Evolutionary conservation across 169 alveolate genomes (phyloP).

Genomic region (Plasmodium sp.): DNA sequence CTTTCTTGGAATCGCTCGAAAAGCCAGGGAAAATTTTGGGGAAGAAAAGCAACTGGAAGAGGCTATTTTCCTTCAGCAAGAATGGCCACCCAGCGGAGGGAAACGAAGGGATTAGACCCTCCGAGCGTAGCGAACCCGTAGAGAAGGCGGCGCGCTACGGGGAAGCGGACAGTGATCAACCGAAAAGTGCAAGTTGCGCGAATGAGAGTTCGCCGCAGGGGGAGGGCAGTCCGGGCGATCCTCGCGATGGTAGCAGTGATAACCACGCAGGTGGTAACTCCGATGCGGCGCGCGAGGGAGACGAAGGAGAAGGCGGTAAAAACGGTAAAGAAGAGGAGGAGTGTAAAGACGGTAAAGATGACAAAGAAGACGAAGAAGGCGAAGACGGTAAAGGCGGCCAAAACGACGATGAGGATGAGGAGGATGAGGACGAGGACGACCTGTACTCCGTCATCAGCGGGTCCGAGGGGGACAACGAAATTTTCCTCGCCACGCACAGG

Average conservation of each 20-base stretch:
- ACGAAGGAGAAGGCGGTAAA: neutral
- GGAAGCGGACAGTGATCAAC: neutral
- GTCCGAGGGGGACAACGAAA: constrained; percentile 11
- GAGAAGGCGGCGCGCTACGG: neutral
- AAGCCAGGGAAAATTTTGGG: neutral
- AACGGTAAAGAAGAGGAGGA: neutral
- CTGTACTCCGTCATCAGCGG: constrained; percentile 67
- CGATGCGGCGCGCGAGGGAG: neutral
- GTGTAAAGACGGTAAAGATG: neutral
- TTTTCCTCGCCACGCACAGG: neutral
- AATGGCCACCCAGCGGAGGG: neutral
- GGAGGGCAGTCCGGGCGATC: neutral
- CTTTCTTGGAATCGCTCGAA: neutral
- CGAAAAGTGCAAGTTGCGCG: neutral
- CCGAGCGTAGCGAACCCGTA: neutral
- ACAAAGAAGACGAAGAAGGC: constrained; percentile 7
- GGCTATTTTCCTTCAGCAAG: neutral
- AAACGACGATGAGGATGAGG: neutral
- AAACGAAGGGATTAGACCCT: neutral
- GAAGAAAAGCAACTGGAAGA: neutral
- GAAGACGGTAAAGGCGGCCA: neutral
- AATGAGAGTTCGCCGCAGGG: neutral
- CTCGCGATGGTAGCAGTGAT: neutral
- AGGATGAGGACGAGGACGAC: constrained; percentile 17
- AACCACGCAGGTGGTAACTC: neutral